Percentiles rank a stretch among this genome's conserved stretches.
These are phyloP conservation scores for Trametes punicea DNA, from an alignment of 768 basidiomycete species.

Conservation along the genomic window DNA sequence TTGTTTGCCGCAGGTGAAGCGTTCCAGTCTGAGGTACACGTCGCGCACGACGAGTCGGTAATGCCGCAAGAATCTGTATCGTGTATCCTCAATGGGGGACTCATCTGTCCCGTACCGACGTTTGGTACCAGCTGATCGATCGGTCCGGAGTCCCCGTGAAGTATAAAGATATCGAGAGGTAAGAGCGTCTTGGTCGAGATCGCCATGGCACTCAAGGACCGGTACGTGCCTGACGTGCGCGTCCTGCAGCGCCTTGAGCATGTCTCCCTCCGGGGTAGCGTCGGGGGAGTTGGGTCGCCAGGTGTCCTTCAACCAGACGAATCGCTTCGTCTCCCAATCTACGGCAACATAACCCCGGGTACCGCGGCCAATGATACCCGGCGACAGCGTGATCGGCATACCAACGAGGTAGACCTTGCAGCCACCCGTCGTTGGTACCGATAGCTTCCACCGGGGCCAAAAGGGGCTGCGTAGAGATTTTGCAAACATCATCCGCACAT, in stretches of 20 bases:
- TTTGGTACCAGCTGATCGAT: neutral
- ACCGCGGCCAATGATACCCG: neutral
- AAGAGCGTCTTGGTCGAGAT: neutral
- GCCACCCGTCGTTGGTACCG: neutral
- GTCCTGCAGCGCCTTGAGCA: neutral
- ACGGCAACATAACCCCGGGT: slow-evolving; percentile 9
- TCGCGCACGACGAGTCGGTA: slow-evolving; percentile 8
- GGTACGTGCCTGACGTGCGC: neutral
- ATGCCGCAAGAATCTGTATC: neutral
- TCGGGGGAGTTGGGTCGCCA: neutral
- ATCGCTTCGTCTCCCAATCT: neutral
- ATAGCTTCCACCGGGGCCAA: neutral
- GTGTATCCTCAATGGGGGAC: neutral
- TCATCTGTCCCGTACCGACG: neutral
- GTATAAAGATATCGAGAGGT: neutral
- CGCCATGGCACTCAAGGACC: slow-evolving; percentile 2
- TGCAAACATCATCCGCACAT: slow-evolving; percentile 1
- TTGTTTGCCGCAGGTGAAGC: neutral
- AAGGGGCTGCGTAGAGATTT: neutral
- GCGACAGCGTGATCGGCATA: neutral
- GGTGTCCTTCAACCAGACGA: slow-evolving; percentile 10
- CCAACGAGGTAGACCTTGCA: neutral
- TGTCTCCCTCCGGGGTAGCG: neutral
- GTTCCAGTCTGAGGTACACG: neutral
- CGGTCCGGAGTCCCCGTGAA: too few relatives aligned